Base-by-base conservation (phyloP, 1,139 yeast genomes). In the Candida freyschussii region DNA sequence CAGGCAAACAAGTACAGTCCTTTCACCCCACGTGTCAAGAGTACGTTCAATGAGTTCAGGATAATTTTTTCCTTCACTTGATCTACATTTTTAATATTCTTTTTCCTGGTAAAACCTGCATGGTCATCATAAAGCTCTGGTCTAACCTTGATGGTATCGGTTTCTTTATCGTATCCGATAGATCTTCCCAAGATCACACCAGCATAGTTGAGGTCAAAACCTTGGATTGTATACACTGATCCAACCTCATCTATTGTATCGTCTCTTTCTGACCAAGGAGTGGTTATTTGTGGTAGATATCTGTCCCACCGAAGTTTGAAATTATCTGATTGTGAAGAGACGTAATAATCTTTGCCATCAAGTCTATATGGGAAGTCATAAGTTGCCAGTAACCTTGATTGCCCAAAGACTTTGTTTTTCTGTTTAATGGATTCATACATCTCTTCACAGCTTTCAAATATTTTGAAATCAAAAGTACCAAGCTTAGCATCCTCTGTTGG, bases 241-340 rank as follows among this genome's bases (percentile, higher is more conserved):
- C 69, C 69, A 17, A 63, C 68, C 41, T 63, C 68, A 19, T 61
- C 63, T 25, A 63, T 61, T 1, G 67, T 62, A 29, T 63, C 67
- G 0, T 50, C 49, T 19, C 68, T 41, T 40, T 63, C 69, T 34
- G 65, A 59, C 69, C 69, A 64, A 8, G 69, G 69, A 3, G 51
- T 43, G 4, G 50, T 42, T 8, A 55, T 56, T n/a, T 56, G 50
- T 10, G 68, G 69, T 2, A 59, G 41, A 34, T 62, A 63, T 32
- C 66, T 48, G 40, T 63, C 69, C 69, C 69, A 64, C 23, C 65
- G 55, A 11, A 63, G 48, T 32, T 58, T 60, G 41, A 64, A 64
- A 14, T 52, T 53, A 21, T 62, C 67, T 21, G 60, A 58, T 17
- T 47, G 48, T 30, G 67, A 62, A 3, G 56, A 52, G 8, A 63